A percentile compares a stretch with the other conserved stretches of the same genome.
These are phyloP conservation scores for Verticillium nubilum DNA, from an alignment of 2,329 filamentous ascomycete genomes.

Conservation along the genomic window DNA sequence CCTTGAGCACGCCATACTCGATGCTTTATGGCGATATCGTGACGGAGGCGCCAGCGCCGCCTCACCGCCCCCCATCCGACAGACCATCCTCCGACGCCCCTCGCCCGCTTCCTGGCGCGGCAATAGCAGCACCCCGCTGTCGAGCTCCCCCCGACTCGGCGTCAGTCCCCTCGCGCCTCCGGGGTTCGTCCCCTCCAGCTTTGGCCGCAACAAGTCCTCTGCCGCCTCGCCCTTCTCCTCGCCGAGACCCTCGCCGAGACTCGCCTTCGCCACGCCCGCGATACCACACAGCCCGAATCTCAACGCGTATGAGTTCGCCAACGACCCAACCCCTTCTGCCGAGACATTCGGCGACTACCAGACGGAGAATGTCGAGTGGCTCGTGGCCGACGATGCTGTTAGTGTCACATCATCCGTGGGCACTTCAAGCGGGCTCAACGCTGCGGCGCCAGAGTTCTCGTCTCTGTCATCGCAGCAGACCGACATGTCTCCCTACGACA, in stretches of 20 bases:
- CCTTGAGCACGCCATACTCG: conserved; percentile 85
- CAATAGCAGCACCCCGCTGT: conserved; percentile 70
- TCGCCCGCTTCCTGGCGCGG: conserved; percentile 93
- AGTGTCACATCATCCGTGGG: conserved; percentile 71
- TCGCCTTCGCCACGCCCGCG: conserved; percentile 81
- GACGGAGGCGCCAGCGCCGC: conserved; percentile 58
- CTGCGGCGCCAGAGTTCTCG: conserved; percentile 74
- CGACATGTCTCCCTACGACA: conserved; percentile 98
- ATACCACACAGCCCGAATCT: conserved; percentile 93
- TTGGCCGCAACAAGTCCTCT: conserved; percentile 71
- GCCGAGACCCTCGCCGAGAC: conserved; percentile 83
- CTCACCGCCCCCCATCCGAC: conserved; percentile 79
- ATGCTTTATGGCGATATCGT: conserved; percentile 83
- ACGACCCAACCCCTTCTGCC: conserved; percentile 70
- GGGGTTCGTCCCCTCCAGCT: conserved; percentile 73
- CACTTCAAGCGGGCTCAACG: conserved; percentile 67
- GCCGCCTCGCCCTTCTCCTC: conserved; percentile 89
- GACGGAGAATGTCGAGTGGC: conserved; percentile 93
- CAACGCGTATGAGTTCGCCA: conserved; percentile 91
- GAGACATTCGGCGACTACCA: conserved; percentile 90
- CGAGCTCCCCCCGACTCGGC: conserved; percentile 74
- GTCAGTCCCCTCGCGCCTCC: conserved; percentile 81
- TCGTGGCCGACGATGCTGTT: conserved; percentile 82
- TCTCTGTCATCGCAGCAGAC: conserved; percentile 56
- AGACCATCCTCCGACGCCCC: conserved; percentile 82